phyloP scores from a whole-genome alignment of 495 filamentous ascomycete species.

The Pyronema domesticum region DNA sequence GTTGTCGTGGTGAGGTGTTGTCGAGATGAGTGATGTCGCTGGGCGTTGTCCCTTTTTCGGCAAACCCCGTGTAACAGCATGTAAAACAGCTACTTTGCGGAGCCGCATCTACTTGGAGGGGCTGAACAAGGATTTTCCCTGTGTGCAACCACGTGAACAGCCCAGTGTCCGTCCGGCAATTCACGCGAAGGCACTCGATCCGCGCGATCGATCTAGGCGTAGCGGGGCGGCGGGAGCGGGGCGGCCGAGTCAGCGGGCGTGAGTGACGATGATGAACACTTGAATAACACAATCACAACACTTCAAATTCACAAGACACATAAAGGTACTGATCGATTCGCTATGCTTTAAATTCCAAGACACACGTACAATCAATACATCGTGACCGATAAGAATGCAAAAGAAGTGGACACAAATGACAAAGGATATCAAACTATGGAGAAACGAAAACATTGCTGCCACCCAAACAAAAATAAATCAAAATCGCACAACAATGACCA shows the following conservation, averaged over 20 bases:
- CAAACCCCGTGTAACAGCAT: background rate
- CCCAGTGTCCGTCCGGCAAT: background rate
- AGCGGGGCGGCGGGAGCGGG: background rate
- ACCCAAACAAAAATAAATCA: background rate
- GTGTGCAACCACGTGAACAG: too few relatives aligned
- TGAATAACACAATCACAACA: too few relatives aligned
- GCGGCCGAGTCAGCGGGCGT: too few relatives aligned
- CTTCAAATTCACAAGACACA: too few relatives aligned
- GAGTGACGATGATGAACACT: too few relatives aligned
- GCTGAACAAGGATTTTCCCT: too few relatives aligned
- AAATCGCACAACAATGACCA: conserved; percentile 32
- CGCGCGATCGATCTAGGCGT: background rate
- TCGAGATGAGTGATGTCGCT: background rate
- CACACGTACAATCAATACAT: background rate
- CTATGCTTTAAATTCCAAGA: too few relatives aligned
- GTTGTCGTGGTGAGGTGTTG: background rate
- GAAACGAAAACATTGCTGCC: too few relatives aligned
- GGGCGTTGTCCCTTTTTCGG: background rate
- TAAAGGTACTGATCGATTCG: too few relatives aligned
- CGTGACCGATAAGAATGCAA: background rate
- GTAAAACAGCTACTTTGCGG: background rate
- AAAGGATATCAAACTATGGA: background rate
- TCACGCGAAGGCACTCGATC: background rate
- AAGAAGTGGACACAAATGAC: background rate
- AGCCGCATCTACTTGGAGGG: background rate